These are phyloP conservation scores for Aspergillus flavus DNA, from an alignment of 2,329 filamentous ascomycete genomes.

Conservation along the genomic window DNA sequence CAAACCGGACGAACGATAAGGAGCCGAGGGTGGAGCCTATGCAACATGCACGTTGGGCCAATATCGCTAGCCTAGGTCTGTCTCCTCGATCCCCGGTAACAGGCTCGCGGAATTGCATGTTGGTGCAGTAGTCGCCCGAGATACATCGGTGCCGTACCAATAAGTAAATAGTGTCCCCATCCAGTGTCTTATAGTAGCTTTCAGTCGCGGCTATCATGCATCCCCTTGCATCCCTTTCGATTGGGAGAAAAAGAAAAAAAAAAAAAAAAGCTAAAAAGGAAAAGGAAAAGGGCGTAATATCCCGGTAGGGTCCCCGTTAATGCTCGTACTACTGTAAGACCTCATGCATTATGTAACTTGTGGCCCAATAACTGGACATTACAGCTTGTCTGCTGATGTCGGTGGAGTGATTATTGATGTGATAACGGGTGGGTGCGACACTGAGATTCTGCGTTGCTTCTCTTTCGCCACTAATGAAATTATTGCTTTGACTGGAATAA, in stretches of 20 bases:
- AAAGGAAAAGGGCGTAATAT: not conserved
- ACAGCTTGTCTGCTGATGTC: slow-evolving; percentile 1
- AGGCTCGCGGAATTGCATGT: slow-evolving; percentile 18
- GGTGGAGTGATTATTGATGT: slow-evolving; percentile 3
- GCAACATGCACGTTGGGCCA: slow-evolving; percentile 26
- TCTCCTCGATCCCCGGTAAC: slow-evolving; percentile 18
- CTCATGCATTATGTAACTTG: not conserved
- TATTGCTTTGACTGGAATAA: not conserved
- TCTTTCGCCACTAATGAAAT: not conserved
- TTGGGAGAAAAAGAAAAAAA: not conserved
- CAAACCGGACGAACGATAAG: slow-evolving; percentile 27
- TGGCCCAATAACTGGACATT: not conserved
- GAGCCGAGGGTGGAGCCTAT: slow-evolving; percentile 24
- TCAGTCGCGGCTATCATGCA: slow-evolving; percentile 1
- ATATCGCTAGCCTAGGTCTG: slow-evolving; percentile 23
- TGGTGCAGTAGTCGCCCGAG: slow-evolving; percentile 24
- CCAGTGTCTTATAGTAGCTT: slow-evolving; percentile 1
- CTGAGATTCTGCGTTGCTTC: not conserved
- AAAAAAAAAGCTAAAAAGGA: not conserved
- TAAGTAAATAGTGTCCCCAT: slow-evolving; percentile 2
- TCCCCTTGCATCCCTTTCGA: slow-evolving; percentile 5
- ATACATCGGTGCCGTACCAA: slow-evolving; percentile 12
- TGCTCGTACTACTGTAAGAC: not conserved
- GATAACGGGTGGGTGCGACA: not conserved
- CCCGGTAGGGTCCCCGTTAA: not conserved